phyloP scores from a whole-genome alignment of 495 filamentous ascomycete species.

The Diplogelasinospora grovesii region DNA sequence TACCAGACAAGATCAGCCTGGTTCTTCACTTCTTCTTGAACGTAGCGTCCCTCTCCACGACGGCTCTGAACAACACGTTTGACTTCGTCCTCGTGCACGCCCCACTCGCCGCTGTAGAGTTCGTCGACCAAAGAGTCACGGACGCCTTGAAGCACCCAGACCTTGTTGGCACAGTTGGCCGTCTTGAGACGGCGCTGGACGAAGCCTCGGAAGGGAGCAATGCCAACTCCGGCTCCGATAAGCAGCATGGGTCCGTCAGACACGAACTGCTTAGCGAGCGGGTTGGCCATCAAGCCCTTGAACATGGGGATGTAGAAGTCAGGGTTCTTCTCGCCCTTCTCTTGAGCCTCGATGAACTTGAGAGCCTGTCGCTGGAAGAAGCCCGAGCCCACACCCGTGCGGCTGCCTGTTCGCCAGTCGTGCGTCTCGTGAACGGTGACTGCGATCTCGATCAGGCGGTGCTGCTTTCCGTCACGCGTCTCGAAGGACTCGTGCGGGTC shows the following conservation, averaged over 20 bases:
- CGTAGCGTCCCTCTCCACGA: slow-evolving; percentile 67
- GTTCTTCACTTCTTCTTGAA: slow-evolving; percentile 76
- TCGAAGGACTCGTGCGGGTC: slow-evolving; percentile 81
- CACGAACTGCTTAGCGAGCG: slow-evolving; percentile 79
- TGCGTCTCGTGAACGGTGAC: slow-evolving; percentile 84
- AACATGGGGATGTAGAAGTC: slow-evolving; percentile 88
- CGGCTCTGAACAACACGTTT: slow-evolving; percentile 90
- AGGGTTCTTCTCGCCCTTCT: slow-evolving; percentile 45
- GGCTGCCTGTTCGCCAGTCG: slow-evolving; percentile 65
- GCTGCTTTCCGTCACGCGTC: slow-evolving; percentile 58
- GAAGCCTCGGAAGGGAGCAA: slow-evolving; percentile 95
- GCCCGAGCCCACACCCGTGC: slow-evolving; percentile 71
- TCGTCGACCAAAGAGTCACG: slow-evolving; percentile 89
- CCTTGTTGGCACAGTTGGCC: slow-evolving; percentile 97
- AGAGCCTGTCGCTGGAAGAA: slow-evolving; percentile 79
- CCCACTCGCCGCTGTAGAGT: slow-evolving; percentile 93
- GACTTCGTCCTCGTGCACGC: slow-evolving; percentile 85
- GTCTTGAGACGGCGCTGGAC: slow-evolving; percentile 91
- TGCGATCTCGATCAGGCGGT: slow-evolving; percentile 86
- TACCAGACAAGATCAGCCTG: slow-evolving; percentile 97
- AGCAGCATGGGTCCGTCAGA: slow-evolving; percentile 94
- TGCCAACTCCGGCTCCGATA: slow-evolving; percentile 92
- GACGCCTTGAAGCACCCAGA: slow-evolving; percentile 97
- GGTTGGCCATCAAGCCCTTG: slow-evolving; percentile 97
- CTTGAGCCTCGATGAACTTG: slow-evolving; percentile 57